Conservation (phyloP, 257 asterid genomes). For the Striga asiatica region DNA sequence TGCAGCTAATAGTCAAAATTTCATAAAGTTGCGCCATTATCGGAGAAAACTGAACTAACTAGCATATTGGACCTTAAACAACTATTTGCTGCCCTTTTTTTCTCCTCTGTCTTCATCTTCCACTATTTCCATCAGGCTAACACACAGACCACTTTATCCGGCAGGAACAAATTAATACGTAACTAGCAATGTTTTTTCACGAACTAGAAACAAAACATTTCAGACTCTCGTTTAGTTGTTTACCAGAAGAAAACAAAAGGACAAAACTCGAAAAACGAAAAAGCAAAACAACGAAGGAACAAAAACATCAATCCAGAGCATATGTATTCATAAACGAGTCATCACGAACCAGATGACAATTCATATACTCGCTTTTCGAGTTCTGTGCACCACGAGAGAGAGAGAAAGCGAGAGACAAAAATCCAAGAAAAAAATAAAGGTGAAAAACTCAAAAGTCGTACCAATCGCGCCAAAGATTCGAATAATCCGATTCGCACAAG, state of each 20-base stretch:
- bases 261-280: not conserved
- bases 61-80: not conserved
- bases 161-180: not conserved
- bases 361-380: slow-evolving; percentile 3
- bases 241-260: no score
- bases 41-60: not conserved
- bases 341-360: slow-evolving; percentile 11
- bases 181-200: not conserved
- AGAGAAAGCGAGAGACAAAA: not conserved
- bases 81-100: not conserved
- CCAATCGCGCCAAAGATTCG: slow-evolving; percentile 22
- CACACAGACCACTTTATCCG: slow-evolving; percentile 12
- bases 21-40: not conserved
- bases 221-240: no score
- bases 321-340: not conserved
- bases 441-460: slow-evolving; percentile 9
- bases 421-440: not conserved
- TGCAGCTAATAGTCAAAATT: not conserved
- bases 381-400: not conserved
- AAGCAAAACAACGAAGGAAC: not conserved
- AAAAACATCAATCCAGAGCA: not conserved
- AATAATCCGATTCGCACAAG: not conserved
- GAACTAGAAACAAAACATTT: not conserved
- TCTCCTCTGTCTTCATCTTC: not conserved
- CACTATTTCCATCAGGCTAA: not conserved